Evolutionary conservation across 257 asterid genomes (phyloP), one percentile per base, ranked within the genome.

Genomic region (Thymus mandschuricus): DNA sequence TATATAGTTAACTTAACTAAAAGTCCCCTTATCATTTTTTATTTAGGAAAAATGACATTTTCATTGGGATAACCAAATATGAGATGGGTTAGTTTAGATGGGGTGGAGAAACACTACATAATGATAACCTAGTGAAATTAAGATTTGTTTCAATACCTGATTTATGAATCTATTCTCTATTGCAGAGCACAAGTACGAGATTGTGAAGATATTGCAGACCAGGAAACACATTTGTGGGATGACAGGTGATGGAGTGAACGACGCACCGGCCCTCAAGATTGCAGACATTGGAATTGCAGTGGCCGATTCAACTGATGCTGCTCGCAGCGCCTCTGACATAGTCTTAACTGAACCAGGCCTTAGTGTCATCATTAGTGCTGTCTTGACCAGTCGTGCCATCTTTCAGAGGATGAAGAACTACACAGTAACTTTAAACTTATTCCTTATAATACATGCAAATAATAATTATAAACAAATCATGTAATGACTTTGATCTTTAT

Each of bases 161-260:
- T 21, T 21, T 21, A 21, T 21, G 40, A 2, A 46, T 46, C 10
- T 59, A 0, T 8, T 71, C 55, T 44, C 70, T 50, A 44, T 63
- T 76, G 55, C 81, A 85, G 93, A 85, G 56, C 93, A 87, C 73
- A 87, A 87, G 75, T 85, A 81, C 46, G 93, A 87, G 75, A 87
- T 87, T 0, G 90, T 87, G 69, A 81, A 82, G 80, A 87, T 79
- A 50, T 49, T 87, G 54, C 93, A 87, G 78, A 75, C 76, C 1
- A 64, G 82, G 70, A 76, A 83, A 44, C 90, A 87, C 82, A 87
- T 87, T 5, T 83, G 87, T 54, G 93, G 90, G 29, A 87, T 85
- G 93, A 87, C 93, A 1, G 87, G 93, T 1, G 93, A 87, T 72
- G 93, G 90, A 1, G 93, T 87, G 5, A 87, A 87, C 44, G 90